phyloP scores from a whole-genome alignment of 176 grass and related monocot species.

The Thalia dealbata region DNA sequence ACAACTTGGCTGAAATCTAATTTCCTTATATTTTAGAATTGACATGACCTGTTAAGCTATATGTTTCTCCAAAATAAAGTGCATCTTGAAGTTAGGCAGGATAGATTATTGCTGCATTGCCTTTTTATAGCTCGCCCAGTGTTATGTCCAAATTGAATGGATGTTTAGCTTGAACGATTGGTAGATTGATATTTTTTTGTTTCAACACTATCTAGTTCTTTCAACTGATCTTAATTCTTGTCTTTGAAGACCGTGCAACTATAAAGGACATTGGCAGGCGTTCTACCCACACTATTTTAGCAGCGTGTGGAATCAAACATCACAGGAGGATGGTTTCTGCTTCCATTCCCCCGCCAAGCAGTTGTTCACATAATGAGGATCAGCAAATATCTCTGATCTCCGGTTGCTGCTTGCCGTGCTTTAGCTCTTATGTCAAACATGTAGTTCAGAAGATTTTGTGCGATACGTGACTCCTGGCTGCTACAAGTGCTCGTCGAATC shows the following conservation, averaged over 20 bases:
- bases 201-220: not conserved
- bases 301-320: conserved; percentile 38
- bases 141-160: too few species aligned
- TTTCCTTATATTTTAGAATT: too few species aligned
- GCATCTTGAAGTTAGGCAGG: too few species aligned
- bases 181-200: too few species aligned
- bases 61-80: too few species aligned
- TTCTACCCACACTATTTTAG: conserved; percentile 33
- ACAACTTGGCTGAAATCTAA: too few species aligned
- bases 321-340: conserved; percentile 29
- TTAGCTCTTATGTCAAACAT: conserved; percentile 35
- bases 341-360: conserved; percentile 19
- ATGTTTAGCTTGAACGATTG: too few species aligned
- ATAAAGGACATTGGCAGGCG: conserved; percentile 26
- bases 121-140: not conserved
- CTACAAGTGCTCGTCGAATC: not conserved
- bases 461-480: not conserved
- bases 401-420: conserved; percentile 42
- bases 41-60: too few species aligned
- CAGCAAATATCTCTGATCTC: conserved; percentile 19
- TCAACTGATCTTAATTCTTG: not conserved
- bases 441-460: conserved; percentile 28
- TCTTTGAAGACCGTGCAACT: conserved; percentile 12
- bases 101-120: not conserved
- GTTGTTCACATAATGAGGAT: conserved; percentile 21